Percentiles rank a stretch among this genome's conserved stretches.
These are phyloP conservation scores for Paragyromitra xinjiangensis DNA, from an alignment of 495 filamentous ascomycete genomes.

Conservation along the genomic window DNA sequence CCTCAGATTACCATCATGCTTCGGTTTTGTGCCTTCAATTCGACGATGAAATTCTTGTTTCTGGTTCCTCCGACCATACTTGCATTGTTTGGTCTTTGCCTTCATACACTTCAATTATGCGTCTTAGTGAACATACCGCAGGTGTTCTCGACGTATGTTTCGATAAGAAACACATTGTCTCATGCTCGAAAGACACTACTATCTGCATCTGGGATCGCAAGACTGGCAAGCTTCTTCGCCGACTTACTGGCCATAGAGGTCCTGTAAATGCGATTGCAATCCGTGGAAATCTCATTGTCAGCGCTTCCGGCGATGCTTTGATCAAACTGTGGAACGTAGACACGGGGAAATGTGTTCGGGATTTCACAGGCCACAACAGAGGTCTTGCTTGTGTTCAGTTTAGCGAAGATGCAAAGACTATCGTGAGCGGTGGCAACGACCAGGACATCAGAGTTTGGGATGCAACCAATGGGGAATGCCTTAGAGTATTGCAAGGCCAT, in stretches of 20 bases:
- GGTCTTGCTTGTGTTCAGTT: conserved; percentile 96
- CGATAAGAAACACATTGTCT: conserved; percentile 89
- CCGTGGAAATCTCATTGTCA: conserved; percentile 87
- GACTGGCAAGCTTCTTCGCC: conserved; percentile 75
- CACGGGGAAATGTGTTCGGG: conserved; percentile 82
- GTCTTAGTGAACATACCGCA: conserved; percentile 77
- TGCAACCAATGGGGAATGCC: conserved; percentile 83
- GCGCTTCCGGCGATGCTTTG: conserved; percentile 88
- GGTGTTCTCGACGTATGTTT: conserved; percentile 94
- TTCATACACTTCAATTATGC: conserved; percentile 78
- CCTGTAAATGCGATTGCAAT: conserved; percentile 97
- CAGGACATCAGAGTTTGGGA: conserved; percentile 93
- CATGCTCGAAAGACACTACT: conserved; percentile 91
- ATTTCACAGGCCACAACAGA: conserved; percentile 84
- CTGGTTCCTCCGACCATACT: conserved; percentile 88
- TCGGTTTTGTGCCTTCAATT: conserved; percentile 95
- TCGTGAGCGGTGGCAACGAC: conserved; percentile 93
- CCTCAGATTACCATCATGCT: conserved; percentile 72
- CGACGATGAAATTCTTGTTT: conserved; percentile 89
- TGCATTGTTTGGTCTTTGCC: conserved; percentile 91
- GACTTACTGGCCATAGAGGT: conserved; percentile 81
- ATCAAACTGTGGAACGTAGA: conserved; percentile 95
- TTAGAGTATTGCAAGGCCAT: conserved; percentile 80
- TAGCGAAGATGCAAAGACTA: conserved; percentile 84
- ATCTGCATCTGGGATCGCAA: conserved; percentile 93